Conservation (phyloP, 139 green algal species). For the Coelastrella sp. region DNA sequence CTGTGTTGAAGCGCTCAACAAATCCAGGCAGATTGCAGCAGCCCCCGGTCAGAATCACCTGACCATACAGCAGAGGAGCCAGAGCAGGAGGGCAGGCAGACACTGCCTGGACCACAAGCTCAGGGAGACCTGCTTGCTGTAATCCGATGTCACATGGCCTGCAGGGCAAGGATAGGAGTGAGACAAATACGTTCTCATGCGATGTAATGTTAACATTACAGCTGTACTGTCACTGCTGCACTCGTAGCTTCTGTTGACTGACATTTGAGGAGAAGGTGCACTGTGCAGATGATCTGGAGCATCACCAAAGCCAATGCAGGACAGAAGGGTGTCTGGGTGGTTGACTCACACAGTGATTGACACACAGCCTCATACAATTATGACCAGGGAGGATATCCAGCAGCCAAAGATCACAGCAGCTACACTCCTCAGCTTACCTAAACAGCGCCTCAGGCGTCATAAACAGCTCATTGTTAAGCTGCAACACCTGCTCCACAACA, state of each 20-base stretch:
- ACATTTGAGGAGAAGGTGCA: too few relatives aligned
- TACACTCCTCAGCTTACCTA: constrained; percentile 37
- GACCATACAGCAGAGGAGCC: constrained; percentile 82
- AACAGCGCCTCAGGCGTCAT: constrained; percentile 95
- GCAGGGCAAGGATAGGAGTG: background rate
- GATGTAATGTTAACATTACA: too few relatives aligned
- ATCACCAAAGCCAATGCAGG: too few relatives aligned
- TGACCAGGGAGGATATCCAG: too few relatives aligned
- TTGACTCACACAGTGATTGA: too few relatives aligned
- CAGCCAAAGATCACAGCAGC: background rate
- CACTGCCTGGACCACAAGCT: constrained; percentile 61
- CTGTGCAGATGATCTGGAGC: too few relatives aligned
- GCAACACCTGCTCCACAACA: constrained; percentile 74
- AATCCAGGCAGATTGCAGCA: constrained; percentile 75
- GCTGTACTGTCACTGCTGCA: too few relatives aligned
- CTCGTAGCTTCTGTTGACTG: too few relatives aligned
- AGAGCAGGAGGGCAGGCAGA: constrained; percentile 69
- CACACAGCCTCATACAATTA: too few relatives aligned
- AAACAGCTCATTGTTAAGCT: constrained; percentile 98
- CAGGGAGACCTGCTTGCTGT: constrained; percentile 71
- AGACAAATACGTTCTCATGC: too few relatives aligned
- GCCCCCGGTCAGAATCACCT: constrained; percentile 71
- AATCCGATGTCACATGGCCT: constrained; percentile 73
- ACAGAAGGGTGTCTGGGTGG: too few relatives aligned
- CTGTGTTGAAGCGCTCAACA: constrained; percentile 58